These are phyloP conservation scores for Fusarium odoratissimum DNA, from an alignment of 2,329 filamentous ascomycete genomes.

Conservation along the genomic window DNA sequence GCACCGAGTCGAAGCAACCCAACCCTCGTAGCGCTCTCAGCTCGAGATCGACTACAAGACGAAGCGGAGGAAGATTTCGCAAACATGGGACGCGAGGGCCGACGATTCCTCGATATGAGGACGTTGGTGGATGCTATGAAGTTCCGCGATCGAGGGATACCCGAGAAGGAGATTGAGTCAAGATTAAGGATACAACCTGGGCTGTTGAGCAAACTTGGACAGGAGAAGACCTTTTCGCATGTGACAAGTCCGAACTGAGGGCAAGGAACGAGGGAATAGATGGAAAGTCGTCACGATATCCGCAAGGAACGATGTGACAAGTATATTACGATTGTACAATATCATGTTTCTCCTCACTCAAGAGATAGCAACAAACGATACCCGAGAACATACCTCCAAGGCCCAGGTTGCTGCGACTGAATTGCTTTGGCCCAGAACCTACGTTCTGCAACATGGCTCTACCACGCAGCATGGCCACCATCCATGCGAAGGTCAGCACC, in stretches of 20 bases:
- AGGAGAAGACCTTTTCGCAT: slow-evolving; percentile 53
- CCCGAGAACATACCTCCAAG: slow-evolving; percentile 17
- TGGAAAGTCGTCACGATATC: background rate
- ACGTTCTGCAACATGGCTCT: slow-evolving; percentile 27
- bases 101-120: slow-evolving; percentile 61
- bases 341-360: slow-evolving; percentile 27
- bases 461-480: slow-evolving; percentile 75
- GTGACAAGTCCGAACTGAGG: slow-evolving; percentile 44
- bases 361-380: slow-evolving; percentile 19
- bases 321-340: slow-evolving; percentile 30
- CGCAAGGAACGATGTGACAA: slow-evolving; percentile 7
- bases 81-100: slow-evolving; percentile 51
- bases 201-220: slow-evolving; percentile 59
- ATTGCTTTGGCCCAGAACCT: background rate
- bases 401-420: background rate
- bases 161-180: slow-evolving; percentile 58
- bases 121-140: slow-evolving; percentile 60
- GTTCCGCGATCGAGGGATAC: slow-evolving; percentile 55
- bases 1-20: slow-evolving; percentile 53
- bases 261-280: background rate
- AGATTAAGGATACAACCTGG: slow-evolving; percentile 59
- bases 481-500: slow-evolving; percentile 78
- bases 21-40: slow-evolving; percentile 63
- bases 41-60: slow-evolving; percentile 58
- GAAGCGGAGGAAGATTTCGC: slow-evolving; percentile 59